Percentiles rank a stretch among this genome's conserved stretches.
These are phyloP conservation scores for Lachnellula cervina DNA, from an alignment of 2,329 filamentous ascomycete species.

Conservation along the genomic window DNA sequence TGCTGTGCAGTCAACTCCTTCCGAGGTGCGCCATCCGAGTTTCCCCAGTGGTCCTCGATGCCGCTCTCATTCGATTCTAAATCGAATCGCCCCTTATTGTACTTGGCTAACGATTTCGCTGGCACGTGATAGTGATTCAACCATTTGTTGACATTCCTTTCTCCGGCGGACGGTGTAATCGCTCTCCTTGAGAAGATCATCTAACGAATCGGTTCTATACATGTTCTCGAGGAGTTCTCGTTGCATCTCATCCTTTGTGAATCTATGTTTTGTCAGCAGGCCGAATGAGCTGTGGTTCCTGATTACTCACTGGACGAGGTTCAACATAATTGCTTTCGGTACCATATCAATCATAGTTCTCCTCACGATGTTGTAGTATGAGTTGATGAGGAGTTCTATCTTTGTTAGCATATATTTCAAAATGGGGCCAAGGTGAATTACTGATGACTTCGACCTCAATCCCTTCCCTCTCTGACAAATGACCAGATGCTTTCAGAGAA, in stretches of 20 bases:
- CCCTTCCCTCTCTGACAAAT: slow-evolving; percentile 85
- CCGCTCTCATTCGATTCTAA: slow-evolving; percentile 9
- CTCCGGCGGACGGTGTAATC: slow-evolving; percentile 92
- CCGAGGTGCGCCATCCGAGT: slow-evolving; percentile 10
- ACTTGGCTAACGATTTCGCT: slow-evolving; percentile 92
- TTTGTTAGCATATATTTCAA: slow-evolving; percentile 15
- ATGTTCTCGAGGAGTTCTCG: slow-evolving; percentile 94
- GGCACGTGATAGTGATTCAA: slow-evolving; percentile 83
- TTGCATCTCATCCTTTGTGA: slow-evolving; percentile 98
- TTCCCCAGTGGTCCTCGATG: slow-evolving; percentile 8
- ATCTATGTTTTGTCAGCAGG: slow-evolving; percentile 45
- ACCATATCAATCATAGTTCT: slow-evolving; percentile 99
- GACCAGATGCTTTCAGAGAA: slow-evolving; percentile 89
- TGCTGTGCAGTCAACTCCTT: slow-evolving; percentile 16
- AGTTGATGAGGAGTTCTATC: slow-evolving; percentile 85
- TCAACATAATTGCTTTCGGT: slow-evolving; percentile 98
- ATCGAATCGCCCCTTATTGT: slow-evolving; percentile 24
- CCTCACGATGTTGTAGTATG: slow-evolving; percentile 97
- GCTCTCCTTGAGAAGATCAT: slow-evolving; percentile 94
- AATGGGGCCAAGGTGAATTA: slow-evolving; percentile 43
- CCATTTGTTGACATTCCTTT: slow-evolving; percentile 99
- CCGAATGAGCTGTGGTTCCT: not conserved
- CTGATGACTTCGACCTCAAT: slow-evolving; percentile 98
- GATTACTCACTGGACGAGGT: slow-evolving; percentile 77
- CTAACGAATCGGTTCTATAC: slow-evolving; percentile 86